phyloP scores from a whole-genome alignment of 352 stramenopile genomes.

The Phytophthora gonapodyides region DNA sequence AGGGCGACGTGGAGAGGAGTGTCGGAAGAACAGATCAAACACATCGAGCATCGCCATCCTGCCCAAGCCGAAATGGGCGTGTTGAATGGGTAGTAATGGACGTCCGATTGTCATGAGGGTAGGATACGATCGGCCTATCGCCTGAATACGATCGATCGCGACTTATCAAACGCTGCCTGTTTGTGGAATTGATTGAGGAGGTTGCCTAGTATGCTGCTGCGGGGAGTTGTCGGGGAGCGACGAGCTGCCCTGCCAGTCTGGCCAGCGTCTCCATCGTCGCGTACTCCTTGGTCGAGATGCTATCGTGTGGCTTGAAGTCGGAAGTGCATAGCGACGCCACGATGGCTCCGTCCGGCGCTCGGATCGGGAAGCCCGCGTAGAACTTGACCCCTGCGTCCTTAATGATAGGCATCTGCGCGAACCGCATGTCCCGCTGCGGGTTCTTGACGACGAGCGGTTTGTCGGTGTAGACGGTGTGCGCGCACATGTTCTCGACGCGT shows the following conservation, averaged over 20 bases:
- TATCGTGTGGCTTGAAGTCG: conserved; percentile 47
- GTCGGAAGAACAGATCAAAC: no score
- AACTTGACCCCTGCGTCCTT: conserved; percentile 52
- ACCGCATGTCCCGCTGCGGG: conserved; percentile 58
- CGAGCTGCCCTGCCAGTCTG: conserved; percentile 46
- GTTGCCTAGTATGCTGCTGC: conserved; percentile 21
- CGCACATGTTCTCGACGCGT: conserved; percentile 55
- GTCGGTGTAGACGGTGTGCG: conserved; percentile 59
- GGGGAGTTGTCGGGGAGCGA: conserved; percentile 31
- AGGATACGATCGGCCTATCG: no score
- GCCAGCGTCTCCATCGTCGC: conserved; percentile 63
- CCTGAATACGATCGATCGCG: no score
- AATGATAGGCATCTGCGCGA: conserved; percentile 53
- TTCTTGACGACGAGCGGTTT: conserved; percentile 62
- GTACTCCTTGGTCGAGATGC: conserved; percentile 69
- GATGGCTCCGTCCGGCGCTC: conserved; percentile 48
- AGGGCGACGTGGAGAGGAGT: no score
- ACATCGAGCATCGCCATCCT: no score
- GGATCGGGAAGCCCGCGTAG: conserved; percentile 66
- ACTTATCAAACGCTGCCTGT: no score
- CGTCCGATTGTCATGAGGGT: no score
- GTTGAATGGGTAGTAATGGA: no score
- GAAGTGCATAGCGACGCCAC: conserved; percentile 56
- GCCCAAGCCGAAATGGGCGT: no score
- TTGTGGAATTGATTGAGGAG: background rate